These are phyloP conservation scores for Pythium biforme DNA, from an alignment of 352 stramenopile species.

Conservation along the genomic window DNA sequence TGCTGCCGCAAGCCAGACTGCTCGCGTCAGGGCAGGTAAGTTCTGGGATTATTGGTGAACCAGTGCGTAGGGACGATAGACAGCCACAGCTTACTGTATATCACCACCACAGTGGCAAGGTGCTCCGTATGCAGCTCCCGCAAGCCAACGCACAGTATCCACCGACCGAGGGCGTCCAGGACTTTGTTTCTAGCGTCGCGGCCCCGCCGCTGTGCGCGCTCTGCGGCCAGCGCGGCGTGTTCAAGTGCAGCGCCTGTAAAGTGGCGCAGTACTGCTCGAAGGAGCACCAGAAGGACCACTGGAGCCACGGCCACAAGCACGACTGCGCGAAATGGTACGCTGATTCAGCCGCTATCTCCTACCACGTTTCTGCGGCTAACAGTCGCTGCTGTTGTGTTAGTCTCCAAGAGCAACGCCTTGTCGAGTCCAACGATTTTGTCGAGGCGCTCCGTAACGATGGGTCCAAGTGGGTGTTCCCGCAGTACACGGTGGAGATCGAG, in stretches of 20 bases:
- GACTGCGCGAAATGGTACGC: conserved; percentile 56
- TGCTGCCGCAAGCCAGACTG: conserved; percentile 78
- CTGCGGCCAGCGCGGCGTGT: conserved; percentile 56
- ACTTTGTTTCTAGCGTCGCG: conserved; percentile 20
- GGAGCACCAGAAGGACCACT: conserved; percentile 79
- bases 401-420: conserved; percentile 34
- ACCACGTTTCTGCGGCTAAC: conserved; percentile 18
- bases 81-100: neutral
- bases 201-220: conserved; percentile 43
- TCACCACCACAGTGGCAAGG: conserved; percentile 40
- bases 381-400: conserved; percentile 33
- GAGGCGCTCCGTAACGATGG: conserved; percentile 44
- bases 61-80: too few relatives aligned
- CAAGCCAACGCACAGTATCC: conserved; percentile 90
- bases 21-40: conserved; percentile 39
- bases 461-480: conserved; percentile 74
- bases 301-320: conserved; percentile 65
- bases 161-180: conserved; percentile 36
- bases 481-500: conserved; percentile 79
- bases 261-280: conserved; percentile 80
- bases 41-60: neutral
- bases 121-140: conserved; percentile 87
- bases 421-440: conserved; percentile 36
- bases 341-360: neutral
- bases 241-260: conserved; percentile 73